Evolutionary conservation across 352 stramenopile genomes (phyloP).

Genomic region (Globisporangium solare): DNA sequence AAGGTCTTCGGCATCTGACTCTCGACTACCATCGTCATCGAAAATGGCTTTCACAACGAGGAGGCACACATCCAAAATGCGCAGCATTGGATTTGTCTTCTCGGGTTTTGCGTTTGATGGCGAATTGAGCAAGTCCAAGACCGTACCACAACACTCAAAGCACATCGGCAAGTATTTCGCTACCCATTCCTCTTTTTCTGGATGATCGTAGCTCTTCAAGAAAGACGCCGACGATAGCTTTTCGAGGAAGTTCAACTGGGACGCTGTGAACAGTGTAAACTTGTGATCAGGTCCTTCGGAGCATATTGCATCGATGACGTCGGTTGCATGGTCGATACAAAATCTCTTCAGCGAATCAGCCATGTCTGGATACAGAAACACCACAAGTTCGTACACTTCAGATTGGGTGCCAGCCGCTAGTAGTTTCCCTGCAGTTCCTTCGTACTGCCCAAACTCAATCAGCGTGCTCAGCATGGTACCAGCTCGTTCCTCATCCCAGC

Average conservation of each 20-base stretch:
- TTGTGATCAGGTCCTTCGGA: slow-evolving; percentile 48
- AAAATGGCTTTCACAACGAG: slow-evolving; percentile 50
- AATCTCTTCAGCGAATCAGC: slow-evolving; percentile 29
- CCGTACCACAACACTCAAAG: slow-evolving; percentile 62
- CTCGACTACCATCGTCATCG: slow-evolving; percentile 37
- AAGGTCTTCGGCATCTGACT: slow-evolving; percentile 28
- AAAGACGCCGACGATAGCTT: slow-evolving; percentile 33
- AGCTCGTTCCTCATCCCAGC: slow-evolving; percentile 36
- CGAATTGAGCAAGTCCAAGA: slow-evolving; percentile 42
- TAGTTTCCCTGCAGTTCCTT: slow-evolving; percentile 14
- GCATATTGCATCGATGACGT: slow-evolving; percentile 43
- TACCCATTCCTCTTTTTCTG: slow-evolving; percentile 54
- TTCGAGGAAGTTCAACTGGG: slow-evolving; percentile 44
- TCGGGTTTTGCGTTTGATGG: slow-evolving; percentile 11
- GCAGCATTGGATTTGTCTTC: slow-evolving; percentile 32
- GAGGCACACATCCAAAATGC: slow-evolving; percentile 55
- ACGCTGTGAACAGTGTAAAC: slow-evolving; percentile 29
- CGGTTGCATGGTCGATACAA: slow-evolving; percentile 39
- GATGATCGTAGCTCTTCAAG: slow-evolving; percentile 32
- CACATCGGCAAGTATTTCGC: slow-evolving; percentile 55
- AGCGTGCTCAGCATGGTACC: slow-evolving; percentile 26
- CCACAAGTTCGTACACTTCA: slow-evolving; percentile 39
- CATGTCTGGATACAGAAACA: slow-evolving; percentile 40
- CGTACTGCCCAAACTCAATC: slow-evolving; percentile 26
- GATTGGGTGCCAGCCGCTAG: slow-evolving; percentile 26